Percentiles rank a stretch among this genome's conserved stretches.
These are phyloP conservation scores for Themeda triandra DNA, from an alignment of 176 grass and related monocot species.

Conservation along the genomic window DNA sequence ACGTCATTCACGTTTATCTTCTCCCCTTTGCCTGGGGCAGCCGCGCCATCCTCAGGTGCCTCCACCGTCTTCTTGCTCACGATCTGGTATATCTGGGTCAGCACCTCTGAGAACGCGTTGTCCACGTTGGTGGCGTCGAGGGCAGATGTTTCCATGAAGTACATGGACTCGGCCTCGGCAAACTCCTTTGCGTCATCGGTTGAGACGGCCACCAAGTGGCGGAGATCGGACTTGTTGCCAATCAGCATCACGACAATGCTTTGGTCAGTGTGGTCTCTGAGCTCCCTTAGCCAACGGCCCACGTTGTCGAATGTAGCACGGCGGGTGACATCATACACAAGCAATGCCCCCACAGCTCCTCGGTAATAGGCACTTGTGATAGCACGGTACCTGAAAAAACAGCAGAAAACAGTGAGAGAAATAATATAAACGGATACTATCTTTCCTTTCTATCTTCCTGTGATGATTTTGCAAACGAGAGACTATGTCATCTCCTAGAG, in stretches of 20 bases:
- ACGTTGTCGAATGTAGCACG: constrained; percentile 55
- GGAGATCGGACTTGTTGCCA: constrained; percentile 68
- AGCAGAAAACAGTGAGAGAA: neutral
- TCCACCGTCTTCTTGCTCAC: constrained; percentile 59
- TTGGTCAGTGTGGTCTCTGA: constrained; percentile 68
- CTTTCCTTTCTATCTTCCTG: neutral
- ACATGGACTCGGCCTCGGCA: constrained; percentile 59
- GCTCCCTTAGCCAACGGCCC: constrained; percentile 59
- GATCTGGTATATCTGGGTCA: constrained; percentile 67
- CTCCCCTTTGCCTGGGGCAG: constrained; percentile 46
- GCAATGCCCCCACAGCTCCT: constrained; percentile 65
- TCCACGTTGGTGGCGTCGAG: constrained; percentile 64
- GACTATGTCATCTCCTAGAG: neutral
- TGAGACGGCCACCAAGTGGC: constrained; percentile 58
- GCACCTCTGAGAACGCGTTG: constrained; percentile 55
- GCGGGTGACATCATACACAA: constrained; percentile 72
- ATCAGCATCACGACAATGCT: constrained; percentile 61
- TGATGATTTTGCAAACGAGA: neutral
- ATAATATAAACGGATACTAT: neutral
- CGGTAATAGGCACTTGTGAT: constrained; percentile 76
- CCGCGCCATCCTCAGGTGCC: constrained; percentile 23
- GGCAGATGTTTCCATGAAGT: constrained; percentile 74
- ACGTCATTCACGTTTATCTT: constrained; percentile 65
- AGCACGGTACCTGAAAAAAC: constrained; percentile 58
- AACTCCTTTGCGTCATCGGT: constrained; percentile 65